Evolutionary conservation across 1,284 basidiomycete genomes (phyloP).

Genomic region (Ganoderma lucidum): DNA sequence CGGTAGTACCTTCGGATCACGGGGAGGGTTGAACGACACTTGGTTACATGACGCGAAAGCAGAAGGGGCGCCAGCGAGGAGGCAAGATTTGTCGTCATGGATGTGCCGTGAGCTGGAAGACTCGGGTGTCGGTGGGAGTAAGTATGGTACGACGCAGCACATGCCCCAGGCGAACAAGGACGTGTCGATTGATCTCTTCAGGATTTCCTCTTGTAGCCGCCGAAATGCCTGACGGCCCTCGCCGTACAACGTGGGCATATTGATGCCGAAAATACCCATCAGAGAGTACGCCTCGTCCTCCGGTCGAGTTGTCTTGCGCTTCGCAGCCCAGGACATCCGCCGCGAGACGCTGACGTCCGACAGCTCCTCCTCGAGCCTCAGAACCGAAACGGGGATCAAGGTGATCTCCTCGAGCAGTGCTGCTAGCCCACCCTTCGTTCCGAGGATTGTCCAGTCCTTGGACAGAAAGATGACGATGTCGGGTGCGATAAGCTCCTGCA

Average conservation of each 20-base stretch:
- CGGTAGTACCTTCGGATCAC: background rate
- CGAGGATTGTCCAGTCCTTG: background rate
- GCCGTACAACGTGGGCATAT: slow-evolving; percentile 6
- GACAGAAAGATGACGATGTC: slow-evolving; percentile 4
- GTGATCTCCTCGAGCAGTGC: slow-evolving; percentile 4
- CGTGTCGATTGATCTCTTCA: slow-evolving; percentile 7
- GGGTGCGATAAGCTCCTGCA: background rate
- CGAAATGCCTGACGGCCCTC: slow-evolving; percentile 1
- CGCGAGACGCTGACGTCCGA: background rate
- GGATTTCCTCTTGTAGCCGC: slow-evolving; percentile 8
- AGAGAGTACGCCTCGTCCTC: slow-evolving; percentile 8
- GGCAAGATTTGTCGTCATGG: slow-evolving; percentile 5
- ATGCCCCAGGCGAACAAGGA: slow-evolving; percentile 4
- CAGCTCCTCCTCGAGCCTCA: slow-evolving; percentile 3
- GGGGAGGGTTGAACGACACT: background rate
- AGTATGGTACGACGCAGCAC: background rate
- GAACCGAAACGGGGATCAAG: background rate
- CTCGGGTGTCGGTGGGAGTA: background rate
- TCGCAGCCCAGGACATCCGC: slow-evolving; percentile 8
- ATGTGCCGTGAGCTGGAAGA: background rate
- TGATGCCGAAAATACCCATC: slow-evolving; percentile 6
- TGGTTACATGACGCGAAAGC: slow-evolving; percentile 5
- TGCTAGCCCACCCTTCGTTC: slow-evolving; percentile 1
- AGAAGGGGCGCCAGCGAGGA: background rate
- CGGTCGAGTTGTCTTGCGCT: background rate